Evolutionary conservation across 257 asterid genomes (phyloP), one percentile per base, ranked within the genome.

Genomic region (Petunia secreta): DNA sequence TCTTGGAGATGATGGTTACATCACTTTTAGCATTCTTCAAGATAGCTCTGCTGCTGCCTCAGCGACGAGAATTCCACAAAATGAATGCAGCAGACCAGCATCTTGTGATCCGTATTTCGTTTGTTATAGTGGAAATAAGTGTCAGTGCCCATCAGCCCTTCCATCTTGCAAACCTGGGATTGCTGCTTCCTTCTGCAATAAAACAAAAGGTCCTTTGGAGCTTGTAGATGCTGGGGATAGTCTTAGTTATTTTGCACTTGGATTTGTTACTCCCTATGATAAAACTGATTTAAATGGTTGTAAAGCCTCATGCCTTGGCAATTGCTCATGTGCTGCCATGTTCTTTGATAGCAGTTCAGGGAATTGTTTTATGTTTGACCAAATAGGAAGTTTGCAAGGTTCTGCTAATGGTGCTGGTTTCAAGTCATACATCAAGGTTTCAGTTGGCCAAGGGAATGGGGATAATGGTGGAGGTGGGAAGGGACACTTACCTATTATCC

Each of bases 251-350:
- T 84, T 81, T 5, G 98, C 98, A 0, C 88, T 94, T 39, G 87
- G 84, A 14, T 91, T 79, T 65, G 89, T 89, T 63, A 85, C 85
- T 41, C 93, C 98, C 1, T 83, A 87, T 76, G 57, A 89, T 6
- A 84, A 82, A 46, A 89, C 94, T 25, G 90, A 92, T 81, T 69
- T 95, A 63, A 89, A 85, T 46, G 90, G 90, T 76, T 95, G 98
- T 91, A 95, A 91, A 65, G 81, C 87, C 66, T 88, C 85, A 62
- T 95, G 98, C 68, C 87, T 80, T 7, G 62, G 77, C 25, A 95
- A 95, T 65, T 95, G 98, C 67, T 86, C 98, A 10, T 95, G 98
- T 58, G 87, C 80, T 59, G 98, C 91, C 14, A 69, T 93, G 90
- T 95, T 95, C 88, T 91, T 89, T 15, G 89, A 93, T 65, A 81